These are phyloP conservation scores for Antitrichia curtipendula DNA, from an alignment of 225 moss, liverwort and hornwort genomes.

Conservation along the genomic window DNA sequence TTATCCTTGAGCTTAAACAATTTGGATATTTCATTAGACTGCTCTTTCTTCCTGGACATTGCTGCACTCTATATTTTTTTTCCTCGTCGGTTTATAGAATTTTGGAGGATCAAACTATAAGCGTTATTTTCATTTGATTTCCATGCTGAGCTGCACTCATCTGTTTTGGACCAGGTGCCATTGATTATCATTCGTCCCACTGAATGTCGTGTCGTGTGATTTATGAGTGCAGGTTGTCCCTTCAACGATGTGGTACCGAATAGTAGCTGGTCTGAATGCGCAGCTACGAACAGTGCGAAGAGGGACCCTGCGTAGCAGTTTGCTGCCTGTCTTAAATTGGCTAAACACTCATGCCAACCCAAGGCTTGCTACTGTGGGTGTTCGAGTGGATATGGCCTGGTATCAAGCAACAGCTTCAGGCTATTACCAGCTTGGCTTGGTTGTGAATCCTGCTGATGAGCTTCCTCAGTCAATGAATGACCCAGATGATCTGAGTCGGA, in stretches of 20 bases:
- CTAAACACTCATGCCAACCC: constrained; percentile 64
- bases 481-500: constrained; percentile 16
- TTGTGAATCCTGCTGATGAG: constrained; percentile 56
- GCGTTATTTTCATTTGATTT: background rate
- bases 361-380: constrained; percentile 35
- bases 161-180: background rate
- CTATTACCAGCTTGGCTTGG: constrained; percentile 86
- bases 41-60: background rate
- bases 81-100: background rate
- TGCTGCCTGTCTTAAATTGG: constrained; percentile 75
- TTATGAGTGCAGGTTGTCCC: constrained; percentile 53
- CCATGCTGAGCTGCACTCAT: background rate
- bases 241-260: constrained; percentile 86
- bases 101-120: too few species aligned
- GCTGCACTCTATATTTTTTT: background rate
- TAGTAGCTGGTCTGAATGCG: constrained; percentile 86
- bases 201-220: background rate
- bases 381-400: constrained; percentile 94
- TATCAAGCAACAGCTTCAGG: constrained; percentile 87
- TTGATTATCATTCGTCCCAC: background rate
- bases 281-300: constrained; percentile 70
- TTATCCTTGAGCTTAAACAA: background rate
- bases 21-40: background rate
- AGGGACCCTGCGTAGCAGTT: constrained; percentile 61
- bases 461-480: constrained; percentile 15